phyloP scores from a whole-genome alignment of 352 stramenopile genomes.

The Chrysophaeum taylorii region DNA sequence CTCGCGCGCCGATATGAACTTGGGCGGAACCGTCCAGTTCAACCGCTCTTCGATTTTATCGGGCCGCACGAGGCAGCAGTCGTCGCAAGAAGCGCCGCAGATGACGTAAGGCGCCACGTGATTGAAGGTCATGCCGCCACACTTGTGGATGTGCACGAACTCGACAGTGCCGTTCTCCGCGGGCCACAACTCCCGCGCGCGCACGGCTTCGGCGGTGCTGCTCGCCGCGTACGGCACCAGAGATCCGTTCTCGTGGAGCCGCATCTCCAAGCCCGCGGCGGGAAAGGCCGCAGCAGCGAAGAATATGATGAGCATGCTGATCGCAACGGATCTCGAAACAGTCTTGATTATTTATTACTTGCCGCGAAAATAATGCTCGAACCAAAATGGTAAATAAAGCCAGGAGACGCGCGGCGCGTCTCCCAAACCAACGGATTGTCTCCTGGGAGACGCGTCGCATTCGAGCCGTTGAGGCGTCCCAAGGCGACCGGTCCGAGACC shows the following conservation, averaged over 20 bases:
- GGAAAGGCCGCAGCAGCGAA: too few relatives aligned
- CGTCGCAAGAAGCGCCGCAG: neutral
- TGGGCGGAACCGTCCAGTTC: neutral
- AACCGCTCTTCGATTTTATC: too few relatives aligned
- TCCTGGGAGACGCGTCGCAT: too few relatives aligned
- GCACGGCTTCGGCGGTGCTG: neutral
- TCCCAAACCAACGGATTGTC: too few relatives aligned
- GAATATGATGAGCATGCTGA: too few relatives aligned
- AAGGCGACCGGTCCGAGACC: too few relatives aligned
- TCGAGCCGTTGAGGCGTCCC: too few relatives aligned
- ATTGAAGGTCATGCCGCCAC: neutral
- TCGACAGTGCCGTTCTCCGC: neutral
- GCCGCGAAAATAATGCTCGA: neutral
- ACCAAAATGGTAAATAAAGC: too few relatives aligned
- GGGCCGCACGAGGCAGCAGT: neutral
- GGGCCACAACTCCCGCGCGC: neutral
- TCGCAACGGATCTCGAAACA: slow-evolving; percentile 1
- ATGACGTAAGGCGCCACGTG: neutral
- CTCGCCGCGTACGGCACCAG: slow-evolving; percentile 31
- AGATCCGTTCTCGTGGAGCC: slow-evolving; percentile 22
- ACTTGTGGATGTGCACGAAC: slow-evolving; percentile 1
- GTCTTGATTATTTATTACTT: slow-evolving; percentile 11
- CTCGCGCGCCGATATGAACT: neutral
- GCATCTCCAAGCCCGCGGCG: too few relatives aligned
- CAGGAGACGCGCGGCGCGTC: too few relatives aligned